Base-by-base conservation (phyloP, 129 eudicot genomes). In the Arctium minus region DNA sequence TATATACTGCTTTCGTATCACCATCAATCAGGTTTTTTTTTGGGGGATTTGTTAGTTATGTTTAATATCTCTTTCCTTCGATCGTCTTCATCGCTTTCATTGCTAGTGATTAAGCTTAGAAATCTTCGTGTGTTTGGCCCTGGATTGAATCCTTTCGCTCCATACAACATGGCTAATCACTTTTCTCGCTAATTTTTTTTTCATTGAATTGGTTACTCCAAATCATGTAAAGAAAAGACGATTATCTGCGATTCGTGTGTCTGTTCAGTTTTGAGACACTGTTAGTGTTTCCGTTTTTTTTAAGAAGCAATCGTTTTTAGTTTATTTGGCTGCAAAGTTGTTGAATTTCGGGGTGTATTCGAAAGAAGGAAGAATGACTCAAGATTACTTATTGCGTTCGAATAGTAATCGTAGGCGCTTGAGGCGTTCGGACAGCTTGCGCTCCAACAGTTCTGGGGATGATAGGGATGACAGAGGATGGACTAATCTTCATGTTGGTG, bases 401-500 rank as follows among this genome's bases (percentile, higher is more conserved):
- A 36, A 68, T 46, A 68, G 75, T 5, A 60, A 32, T 30, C 81
- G 83, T 10, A 78, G 68, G 81, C 83, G 84, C 40, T 13, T 74
- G 8, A 46, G 75, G 65, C 73, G 84, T 12, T 73, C 84, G 2
- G 22, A 37, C 36, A 73, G 84, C 62, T 73, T 81, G 70, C 76
- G 76, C 10, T 72, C 86, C n/a, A 30, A 64, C 15, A 80, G 84
- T 39, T 27, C 36, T 6, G 79, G 68, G 72, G 82, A 73, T 65
- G 87, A 78, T 60, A 84, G 87, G 65, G 87, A 85, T 29, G 87
- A 92, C 81, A 89, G 98, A 77, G 98, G 97, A 48, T 94, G 98
- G 98, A 94, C 98, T 37, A 72, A 50, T 84, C 97, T 94, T 73
- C 98, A 94, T 76, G 86, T 94, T 38, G 89, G 90, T 75, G 97